Conservation (phyloP, 2,329 filamentous ascomycete species). For the Trichoderma sp. region DNA sequence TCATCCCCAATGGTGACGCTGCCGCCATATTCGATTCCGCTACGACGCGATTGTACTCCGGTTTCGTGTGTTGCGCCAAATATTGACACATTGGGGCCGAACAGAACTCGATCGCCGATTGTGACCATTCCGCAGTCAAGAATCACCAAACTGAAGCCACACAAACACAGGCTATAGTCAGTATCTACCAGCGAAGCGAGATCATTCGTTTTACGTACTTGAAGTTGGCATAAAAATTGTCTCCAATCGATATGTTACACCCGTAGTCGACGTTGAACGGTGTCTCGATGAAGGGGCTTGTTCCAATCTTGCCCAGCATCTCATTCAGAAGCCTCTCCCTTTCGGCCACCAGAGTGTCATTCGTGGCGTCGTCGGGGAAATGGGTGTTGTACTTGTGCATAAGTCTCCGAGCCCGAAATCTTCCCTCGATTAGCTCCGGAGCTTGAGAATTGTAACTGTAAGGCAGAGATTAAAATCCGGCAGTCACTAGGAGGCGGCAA, state of each 20-base stretch:
- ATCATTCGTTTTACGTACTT: constrained; percentile 26
- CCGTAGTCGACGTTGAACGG: constrained; percentile 64
- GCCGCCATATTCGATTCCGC: constrained; percentile 46
- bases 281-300: constrained; percentile 56
- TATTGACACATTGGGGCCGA: constrained; percentile 70
- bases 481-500: background rate
- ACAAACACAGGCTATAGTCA: background rate
- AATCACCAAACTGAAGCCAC: constrained; percentile 50
- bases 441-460: constrained; percentile 49
- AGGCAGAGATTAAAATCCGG: background rate
- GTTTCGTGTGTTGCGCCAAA: constrained; percentile 70
- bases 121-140: constrained; percentile 69
- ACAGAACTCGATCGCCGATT: constrained; percentile 67
- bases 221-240: constrained; percentile 60
- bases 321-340: constrained; percentile 46
- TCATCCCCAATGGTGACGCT: constrained; percentile 50
- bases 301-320: constrained; percentile 49
- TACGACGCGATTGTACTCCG: constrained; percentile 50
- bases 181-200: background rate
- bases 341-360: constrained; percentile 37
- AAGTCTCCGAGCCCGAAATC: constrained; percentile 53
- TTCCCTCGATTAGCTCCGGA: constrained; percentile 47
- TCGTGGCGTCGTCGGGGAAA: constrained; percentile 47
- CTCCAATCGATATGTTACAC: constrained; percentile 60
- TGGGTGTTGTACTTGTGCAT: constrained; percentile 58